phyloP scores from a whole-genome alignment of 2,329 filamentous ascomycete species.

The Aspergillus clavatus region DNA sequence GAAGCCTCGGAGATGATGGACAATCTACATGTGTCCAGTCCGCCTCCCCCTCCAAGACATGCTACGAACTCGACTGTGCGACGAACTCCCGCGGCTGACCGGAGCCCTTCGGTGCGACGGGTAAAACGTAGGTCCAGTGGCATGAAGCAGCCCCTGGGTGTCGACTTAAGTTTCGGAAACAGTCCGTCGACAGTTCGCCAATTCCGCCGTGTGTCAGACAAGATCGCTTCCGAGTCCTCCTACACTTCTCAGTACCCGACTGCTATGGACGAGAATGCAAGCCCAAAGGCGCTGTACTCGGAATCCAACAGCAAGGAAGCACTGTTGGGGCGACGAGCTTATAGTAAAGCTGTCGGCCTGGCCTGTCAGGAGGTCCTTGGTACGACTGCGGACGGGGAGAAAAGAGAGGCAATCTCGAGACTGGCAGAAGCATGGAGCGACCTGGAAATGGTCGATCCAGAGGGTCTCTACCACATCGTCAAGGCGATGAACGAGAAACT shows the following conservation, averaged over 20 bases:
- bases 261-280: constrained; percentile 38
- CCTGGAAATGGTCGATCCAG: constrained; percentile 81
- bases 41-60: constrained; percentile 45
- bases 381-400: constrained; percentile 65
- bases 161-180: constrained; percentile 92
- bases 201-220: constrained; percentile 81
- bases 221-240: constrained; percentile 38
- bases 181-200: constrained; percentile 85
- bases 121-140: constrained; percentile 44
- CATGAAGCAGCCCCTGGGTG: constrained; percentile 72
- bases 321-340: constrained; percentile 72
- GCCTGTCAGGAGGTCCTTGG: constrained; percentile 80
- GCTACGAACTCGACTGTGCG: constrained; percentile 57
- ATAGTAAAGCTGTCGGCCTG: constrained; percentile 75
- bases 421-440: constrained; percentile 81
- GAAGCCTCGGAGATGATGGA: constrained; percentile 39
- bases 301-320: constrained; percentile 66
- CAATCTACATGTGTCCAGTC: constrained; percentile 38
- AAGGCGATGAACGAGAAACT: constrained; percentile 71
- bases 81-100: constrained; percentile 43
- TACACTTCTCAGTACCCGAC: constrained; percentile 22
- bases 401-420: constrained; percentile 76
- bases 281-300: constrained; percentile 31
- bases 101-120: constrained; percentile 40
- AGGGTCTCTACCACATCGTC: constrained; percentile 82